These are phyloP conservation scores for Vigna hirtella DNA, from an alignment of 306 rosid species.

Conservation along the genomic window DNA sequence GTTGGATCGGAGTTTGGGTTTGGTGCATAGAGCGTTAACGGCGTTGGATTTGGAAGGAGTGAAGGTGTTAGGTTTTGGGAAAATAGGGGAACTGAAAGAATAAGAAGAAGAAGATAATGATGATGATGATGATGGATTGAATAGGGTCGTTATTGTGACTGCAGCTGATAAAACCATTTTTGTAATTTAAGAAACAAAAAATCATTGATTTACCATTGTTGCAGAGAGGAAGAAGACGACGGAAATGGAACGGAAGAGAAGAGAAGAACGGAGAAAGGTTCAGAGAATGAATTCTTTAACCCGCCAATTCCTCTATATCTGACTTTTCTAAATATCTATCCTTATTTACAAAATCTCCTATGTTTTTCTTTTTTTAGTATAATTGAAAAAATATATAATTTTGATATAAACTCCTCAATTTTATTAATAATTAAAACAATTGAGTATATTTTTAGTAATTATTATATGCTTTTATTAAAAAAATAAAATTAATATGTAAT, in stretches of 20 bases:
- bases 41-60: background rate
- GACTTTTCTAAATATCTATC: too few relatives aligned
- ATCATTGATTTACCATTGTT: background rate
- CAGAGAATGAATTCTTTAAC: too few relatives aligned
- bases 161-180: background rate
- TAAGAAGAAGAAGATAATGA: background rate
- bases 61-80: background rate
- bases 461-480: too few relatives aligned
- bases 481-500: too few relatives aligned
- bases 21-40: background rate
- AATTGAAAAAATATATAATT: too few relatives aligned
- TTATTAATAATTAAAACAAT: too few relatives aligned
- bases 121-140: background rate
- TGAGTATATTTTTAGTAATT: too few relatives aligned
- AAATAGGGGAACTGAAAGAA: background rate
- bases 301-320: too few relatives aligned
- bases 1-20: background rate
- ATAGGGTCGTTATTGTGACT: background rate
- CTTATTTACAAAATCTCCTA: too few relatives aligned
- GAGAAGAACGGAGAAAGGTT: background rate
- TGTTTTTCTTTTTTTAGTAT: too few relatives aligned
- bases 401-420: too few relatives aligned
- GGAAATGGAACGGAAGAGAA: background rate
- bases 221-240: background rate
- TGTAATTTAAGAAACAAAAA: background rate